These are phyloP conservation scores for Paecilomyces formosus DNA, from an alignment of 2,329 filamentous ascomycete genomes.

Conservation along the genomic window DNA sequence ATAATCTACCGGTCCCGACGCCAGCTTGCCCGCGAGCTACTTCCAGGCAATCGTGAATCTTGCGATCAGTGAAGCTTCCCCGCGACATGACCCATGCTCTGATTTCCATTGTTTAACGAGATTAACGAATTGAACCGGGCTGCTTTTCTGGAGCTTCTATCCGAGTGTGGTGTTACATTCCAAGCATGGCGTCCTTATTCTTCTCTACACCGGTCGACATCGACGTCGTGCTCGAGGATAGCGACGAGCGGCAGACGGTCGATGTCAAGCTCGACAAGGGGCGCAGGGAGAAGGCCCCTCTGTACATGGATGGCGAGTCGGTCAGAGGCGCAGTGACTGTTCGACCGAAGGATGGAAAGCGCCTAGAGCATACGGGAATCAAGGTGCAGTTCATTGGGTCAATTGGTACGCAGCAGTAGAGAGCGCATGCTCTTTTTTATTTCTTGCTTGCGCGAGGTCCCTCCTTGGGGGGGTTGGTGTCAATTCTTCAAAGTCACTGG, in stretches of 20 bases:
- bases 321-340: conserved; percentile 95
- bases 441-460: not conserved
- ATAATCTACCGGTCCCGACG: conserved; percentile 8
- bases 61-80: not conserved
- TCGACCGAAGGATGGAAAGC: conserved; percentile 94
- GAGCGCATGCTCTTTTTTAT: not conserved
- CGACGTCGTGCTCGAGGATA: conserved; percentile 93
- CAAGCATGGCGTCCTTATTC: conserved; percentile 89
- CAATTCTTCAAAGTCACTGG: not conserved
- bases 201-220: conserved; percentile 98
- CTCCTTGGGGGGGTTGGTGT: conserved; percentile 1
- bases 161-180: not conserved
- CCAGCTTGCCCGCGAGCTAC: not conserved
- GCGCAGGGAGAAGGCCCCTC: conserved; percentile 87
- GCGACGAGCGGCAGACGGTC: conserved; percentile 88
- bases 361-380: conserved; percentile 95
- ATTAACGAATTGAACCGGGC: conserved; percentile 1
- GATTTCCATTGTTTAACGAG: conserved; percentile 7
- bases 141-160: not conserved
- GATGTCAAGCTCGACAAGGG: conserved; percentile 99
- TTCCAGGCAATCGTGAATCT: conserved; percentile 6
- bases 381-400: conserved; percentile 99
- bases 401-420: conserved; percentile 58
- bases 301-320: conserved; percentile 97
- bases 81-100: conserved; percentile 7